Evolutionary conservation across 73 alveolate genomes (phyloP).

Genomic region (Paramecium biaurelia): DNA sequence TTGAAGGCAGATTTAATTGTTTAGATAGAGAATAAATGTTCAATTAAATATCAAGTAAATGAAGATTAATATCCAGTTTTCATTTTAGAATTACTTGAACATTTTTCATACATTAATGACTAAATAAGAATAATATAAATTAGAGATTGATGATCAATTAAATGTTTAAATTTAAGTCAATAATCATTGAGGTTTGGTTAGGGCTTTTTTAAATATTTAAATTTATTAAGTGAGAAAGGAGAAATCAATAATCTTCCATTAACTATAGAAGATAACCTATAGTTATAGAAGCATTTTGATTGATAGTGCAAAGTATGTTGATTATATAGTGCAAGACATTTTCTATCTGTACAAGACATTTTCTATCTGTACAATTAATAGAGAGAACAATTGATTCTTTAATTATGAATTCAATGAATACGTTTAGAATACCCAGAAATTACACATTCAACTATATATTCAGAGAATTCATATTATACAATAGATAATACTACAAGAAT

Average conservation of each 20-base stretch:
- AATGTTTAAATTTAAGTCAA: neutral
- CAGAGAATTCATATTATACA: constrained; percentile 69
- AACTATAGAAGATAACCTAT: constrained; percentile 66
- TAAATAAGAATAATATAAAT: neutral
- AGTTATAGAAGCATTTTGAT: constrained; percentile 84
- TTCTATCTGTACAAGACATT: no score
- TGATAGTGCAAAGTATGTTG: no score
- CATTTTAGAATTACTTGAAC: neutral
- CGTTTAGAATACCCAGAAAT: constrained; percentile 69
- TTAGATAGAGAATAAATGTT: neutral
- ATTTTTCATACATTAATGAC: neutral
- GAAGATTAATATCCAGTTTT: neutral
- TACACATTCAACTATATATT: constrained; percentile 71
- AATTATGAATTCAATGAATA: constrained; percentile 73
- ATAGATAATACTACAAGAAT: constrained; percentile 67
- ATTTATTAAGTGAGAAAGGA: constrained; percentile 43
- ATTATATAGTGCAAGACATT: constrained; percentile 86
- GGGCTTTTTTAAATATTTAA: constrained; percentile 2
- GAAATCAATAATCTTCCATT: constrained; percentile 63
- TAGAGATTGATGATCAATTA: neutral
- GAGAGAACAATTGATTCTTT: constrained; percentile 70
- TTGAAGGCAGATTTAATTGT: neutral
- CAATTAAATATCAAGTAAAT: neutral
- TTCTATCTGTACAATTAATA: constrained; percentile 60
- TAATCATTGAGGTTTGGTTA: constrained; percentile 40